Conservation (phyloP, 371 early-diverging fungal species). For the Choanephora cucurbitarum region DNA sequence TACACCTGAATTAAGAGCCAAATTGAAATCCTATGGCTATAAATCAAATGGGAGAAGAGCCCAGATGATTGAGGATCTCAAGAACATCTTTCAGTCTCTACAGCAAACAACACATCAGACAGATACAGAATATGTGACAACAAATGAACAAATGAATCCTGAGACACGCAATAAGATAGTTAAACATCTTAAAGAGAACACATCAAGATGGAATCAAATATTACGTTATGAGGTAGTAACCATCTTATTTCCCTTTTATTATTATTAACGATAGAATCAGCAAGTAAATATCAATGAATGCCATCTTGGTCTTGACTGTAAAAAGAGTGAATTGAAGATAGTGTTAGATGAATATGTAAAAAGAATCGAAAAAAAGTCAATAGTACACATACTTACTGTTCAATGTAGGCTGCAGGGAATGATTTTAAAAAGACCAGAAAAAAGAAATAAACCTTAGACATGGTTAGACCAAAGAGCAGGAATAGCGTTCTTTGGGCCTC, state of each 20-base stretch:
- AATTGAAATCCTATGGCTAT: constrained; percentile 10
- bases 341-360: constrained; percentile 6
- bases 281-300: constrained; percentile 10
- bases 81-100: background rate
- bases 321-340: constrained; percentile 7
- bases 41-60: constrained; percentile 4
- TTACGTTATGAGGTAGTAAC: constrained; percentile 10
- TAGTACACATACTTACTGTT: no score
- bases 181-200: constrained; percentile 1
- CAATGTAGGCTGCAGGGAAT: constrained; percentile 1
- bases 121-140: background rate
- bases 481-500: constrained; percentile 36
- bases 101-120: background rate
- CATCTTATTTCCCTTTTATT: no score
- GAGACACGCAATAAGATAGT: constrained; percentile 1
- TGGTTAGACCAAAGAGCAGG: constrained; percentile 24
- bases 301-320: background rate
- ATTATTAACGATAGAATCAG: no score
- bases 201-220: constrained; percentile 2
- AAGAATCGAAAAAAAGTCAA: no score
- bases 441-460: background rate
- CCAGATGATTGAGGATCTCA: constrained; percentile 10
- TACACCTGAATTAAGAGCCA: constrained; percentile 6
- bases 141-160: background rate
- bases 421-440: background rate